phyloP scores from a whole-genome alignment of 495 filamentous ascomycete species.

The Amphirosellinia nigrospora region DNA sequence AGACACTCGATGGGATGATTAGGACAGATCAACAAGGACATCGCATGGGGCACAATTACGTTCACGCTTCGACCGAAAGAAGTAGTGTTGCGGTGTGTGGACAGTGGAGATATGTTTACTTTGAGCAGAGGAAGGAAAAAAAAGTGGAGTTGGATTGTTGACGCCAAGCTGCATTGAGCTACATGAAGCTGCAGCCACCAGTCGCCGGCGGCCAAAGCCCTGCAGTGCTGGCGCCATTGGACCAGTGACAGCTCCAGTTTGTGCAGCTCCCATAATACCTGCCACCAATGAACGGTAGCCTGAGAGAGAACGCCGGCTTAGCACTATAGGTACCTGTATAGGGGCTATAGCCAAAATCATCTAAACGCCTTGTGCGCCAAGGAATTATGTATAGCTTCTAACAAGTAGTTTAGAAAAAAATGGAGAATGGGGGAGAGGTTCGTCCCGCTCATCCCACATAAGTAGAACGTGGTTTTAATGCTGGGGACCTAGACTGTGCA shows the following conservation, averaged over 20 bases:
- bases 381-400: not conserved
- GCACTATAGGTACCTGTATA: not conserved
- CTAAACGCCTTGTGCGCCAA: not conserved
- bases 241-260: conserved; percentile 21
- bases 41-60: conserved; percentile 8
- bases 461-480: not conserved
- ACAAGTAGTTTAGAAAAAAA: too few species aligned
- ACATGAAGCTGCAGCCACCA: not conserved
- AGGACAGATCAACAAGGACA: conserved; percentile 18
- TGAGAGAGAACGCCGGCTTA: not conserved
- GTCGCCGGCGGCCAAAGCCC: not conserved
- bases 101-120: conserved; percentile 20
- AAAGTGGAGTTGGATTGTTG: conserved; percentile 17
- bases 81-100: conserved; percentile 21
- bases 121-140: conserved; percentile 13
- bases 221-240: conserved; percentile 10
- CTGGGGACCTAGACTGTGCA: not conserved
- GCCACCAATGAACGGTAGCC: not conserved
- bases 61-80: conserved; percentile 14
- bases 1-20: not conserved
- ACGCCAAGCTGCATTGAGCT: conserved; percentile 2
- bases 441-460: conserved; percentile 15
- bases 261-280: conserved; percentile 8
- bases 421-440: conserved; percentile 7
- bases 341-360: not conserved